phyloP scores from a whole-genome alignment of 2,329 filamentous ascomycete species.

The Hypoxylon sp. region DNA sequence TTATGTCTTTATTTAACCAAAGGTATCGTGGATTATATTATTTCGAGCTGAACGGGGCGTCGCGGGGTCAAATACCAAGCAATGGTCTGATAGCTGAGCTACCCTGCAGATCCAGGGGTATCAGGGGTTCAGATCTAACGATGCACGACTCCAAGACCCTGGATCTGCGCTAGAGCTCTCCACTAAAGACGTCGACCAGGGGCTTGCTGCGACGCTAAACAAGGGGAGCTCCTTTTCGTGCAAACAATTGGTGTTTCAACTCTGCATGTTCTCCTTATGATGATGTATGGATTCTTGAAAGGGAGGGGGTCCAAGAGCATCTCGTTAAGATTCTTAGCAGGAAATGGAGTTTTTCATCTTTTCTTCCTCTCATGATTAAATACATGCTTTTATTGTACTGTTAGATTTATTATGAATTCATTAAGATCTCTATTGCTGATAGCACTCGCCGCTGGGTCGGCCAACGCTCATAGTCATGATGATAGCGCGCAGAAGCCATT shows the following conservation, averaged over 20 bases:
- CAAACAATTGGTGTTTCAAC: slow-evolving; percentile 48
- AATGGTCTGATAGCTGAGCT: slow-evolving; percentile 29
- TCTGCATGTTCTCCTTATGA: slow-evolving; percentile 38
- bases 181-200: slow-evolving; percentile 30
- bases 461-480: slow-evolving; percentile 43
- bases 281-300: slow-evolving; percentile 15
- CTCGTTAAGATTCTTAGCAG: slow-evolving; percentile 1
- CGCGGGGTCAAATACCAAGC: slow-evolving; percentile 42
- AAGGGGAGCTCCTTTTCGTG: slow-evolving; percentile 37
- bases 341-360: slow-evolving; percentile 9
- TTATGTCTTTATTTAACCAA: slow-evolving; percentile 28
- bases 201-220: slow-evolving; percentile 33
- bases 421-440: slow-evolving; percentile 42
- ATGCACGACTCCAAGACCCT: slow-evolving; percentile 36
- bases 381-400: not conserved
- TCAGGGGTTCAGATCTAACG: slow-evolving; percentile 49
- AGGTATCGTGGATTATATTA: slow-evolving; percentile 7
- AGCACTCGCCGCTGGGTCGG: slow-evolving; percentile 36
- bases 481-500: slow-evolving; percentile 46
- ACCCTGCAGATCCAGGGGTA: slow-evolving; percentile 48
- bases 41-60: slow-evolving; percentile 25
- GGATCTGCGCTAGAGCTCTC: slow-evolving; percentile 39
- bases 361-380: slow-evolving; percentile 6
- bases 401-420: slow-evolving; percentile 34
- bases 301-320: slow-evolving; percentile 5